A percentile compares a stretch with the other conserved stretches of the same genome.
Evolutionary conservation across 2,329 filamentous ascomycete species (phyloP).

Genomic region (Penicillium fuscoglaucum): DNA sequence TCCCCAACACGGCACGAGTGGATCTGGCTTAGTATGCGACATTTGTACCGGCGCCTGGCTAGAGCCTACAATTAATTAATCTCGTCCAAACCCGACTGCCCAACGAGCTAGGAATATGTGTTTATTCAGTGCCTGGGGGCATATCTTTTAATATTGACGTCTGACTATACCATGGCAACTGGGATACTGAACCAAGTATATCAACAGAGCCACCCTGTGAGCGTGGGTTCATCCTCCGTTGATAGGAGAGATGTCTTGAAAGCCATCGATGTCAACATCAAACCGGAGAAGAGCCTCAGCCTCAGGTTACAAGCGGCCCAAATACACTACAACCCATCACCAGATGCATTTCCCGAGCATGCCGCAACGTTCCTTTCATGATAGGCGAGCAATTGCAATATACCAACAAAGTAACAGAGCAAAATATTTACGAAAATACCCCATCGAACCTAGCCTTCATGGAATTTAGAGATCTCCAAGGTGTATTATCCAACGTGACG

Average conservation of each 20-base stretch:
- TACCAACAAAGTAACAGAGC: not conserved
- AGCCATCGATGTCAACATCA: not conserved
- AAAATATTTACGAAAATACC: not conserved
- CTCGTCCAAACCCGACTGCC: not conserved
- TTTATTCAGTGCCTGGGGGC: conserved; percentile 28
- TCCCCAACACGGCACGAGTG: conserved; percentile 44
- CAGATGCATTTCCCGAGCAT: not conserved
- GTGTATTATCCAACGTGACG: not conserved
- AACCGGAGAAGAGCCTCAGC: not conserved
- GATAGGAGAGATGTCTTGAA: not conserved
- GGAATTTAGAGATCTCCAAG: not conserved
- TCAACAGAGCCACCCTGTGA: not conserved
- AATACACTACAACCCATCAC: not conserved
- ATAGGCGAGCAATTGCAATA: not conserved
- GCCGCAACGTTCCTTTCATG: not conserved
- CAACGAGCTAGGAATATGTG: conserved; percentile 27
- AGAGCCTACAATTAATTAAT: not conserved
- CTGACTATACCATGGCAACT: conserved; percentile 26
- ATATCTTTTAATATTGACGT: conserved; percentile 31
- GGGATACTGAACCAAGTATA: conserved; percentile 11
- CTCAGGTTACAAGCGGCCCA: not conserved
- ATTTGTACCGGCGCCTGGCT: conserved; percentile 30
- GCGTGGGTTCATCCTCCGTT: not conserved
- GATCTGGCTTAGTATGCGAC: conserved; percentile 52
- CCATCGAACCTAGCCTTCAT: not conserved